Evolutionary conservation across 495 filamentous ascomycete species (phyloP).

Genomic region (Xeromyces bisporus): DNA sequence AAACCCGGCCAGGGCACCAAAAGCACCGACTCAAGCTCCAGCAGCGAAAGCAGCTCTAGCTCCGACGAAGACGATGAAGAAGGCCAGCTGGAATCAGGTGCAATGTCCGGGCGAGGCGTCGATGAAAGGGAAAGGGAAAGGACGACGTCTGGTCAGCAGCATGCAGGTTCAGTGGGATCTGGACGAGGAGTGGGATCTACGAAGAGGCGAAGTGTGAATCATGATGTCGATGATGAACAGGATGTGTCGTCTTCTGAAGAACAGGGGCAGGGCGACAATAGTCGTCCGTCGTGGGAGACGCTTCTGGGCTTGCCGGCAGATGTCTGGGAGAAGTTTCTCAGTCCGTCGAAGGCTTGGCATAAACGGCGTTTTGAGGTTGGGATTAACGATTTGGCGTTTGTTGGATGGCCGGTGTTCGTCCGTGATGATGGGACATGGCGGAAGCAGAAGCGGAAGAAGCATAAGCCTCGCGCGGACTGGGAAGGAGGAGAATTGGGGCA

Average conservation of each 20-base stretch:
- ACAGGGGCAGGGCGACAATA: slow-evolving; percentile 29
- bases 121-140: slow-evolving; percentile 11
- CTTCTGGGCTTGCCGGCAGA: slow-evolving; percentile 59
- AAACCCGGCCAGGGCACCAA: slow-evolving; percentile 15
- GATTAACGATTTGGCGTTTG: slow-evolving; percentile 66
- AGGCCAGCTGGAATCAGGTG: slow-evolving; percentile 9
- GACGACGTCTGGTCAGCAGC: slow-evolving; percentile 14
- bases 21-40: slow-evolving; percentile 28
- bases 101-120: slow-evolving; percentile 15
- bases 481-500: slow-evolving; percentile 25
- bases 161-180: slow-evolving; percentile 27
- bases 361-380: slow-evolving; percentile 77
- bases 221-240: slow-evolving; percentile 28
- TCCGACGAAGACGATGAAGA: slow-evolving; percentile 37
- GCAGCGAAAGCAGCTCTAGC: slow-evolving; percentile 28
- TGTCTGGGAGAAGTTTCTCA: slow-evolving; percentile 70
- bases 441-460: slow-evolving; percentile 46
- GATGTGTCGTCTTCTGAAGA: slow-evolving; percentile 32
- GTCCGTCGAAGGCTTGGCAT: slow-evolving; percentile 62
- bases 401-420: slow-evolving; percentile 78
- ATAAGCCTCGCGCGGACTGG: slow-evolving; percentile 16
- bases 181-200: slow-evolving; percentile 13
- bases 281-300: slow-evolving; percentile 54
- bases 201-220: slow-evolving; percentile 5
- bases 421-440: slow-evolving; percentile 75